A percentile compares a stretch with the other conserved stretches of the same genome.
Conservation (phyloP, 306 rosid species). For the Canavalia ensiformis region DNA sequence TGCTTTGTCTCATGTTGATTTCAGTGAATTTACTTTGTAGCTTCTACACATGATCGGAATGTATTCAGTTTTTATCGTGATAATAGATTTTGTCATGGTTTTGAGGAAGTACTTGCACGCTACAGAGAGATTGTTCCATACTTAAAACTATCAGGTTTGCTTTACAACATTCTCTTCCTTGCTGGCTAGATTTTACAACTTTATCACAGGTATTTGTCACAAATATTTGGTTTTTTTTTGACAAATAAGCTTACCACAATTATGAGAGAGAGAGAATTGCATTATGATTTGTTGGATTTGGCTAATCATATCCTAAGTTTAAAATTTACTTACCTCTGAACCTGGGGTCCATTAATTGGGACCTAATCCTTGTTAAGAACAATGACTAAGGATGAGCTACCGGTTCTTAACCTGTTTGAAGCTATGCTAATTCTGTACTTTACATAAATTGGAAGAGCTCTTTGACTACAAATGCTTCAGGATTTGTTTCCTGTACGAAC, state of each 20-base stretch:
- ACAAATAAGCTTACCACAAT: constrained; percentile 18
- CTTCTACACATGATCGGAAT: constrained; percentile 75
- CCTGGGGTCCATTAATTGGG: not conserved
- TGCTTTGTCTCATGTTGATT: constrained; percentile 44
- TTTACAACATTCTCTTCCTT: constrained; percentile 36
- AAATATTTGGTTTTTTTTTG: constrained; percentile 8
- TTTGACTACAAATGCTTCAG: constrained; percentile 6
- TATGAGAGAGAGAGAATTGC: not conserved
- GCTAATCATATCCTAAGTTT: constrained; percentile 32
- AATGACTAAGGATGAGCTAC: constrained; percentile 26
- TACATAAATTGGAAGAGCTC: constrained; percentile 22
- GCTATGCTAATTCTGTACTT: constrained; percentile 33
- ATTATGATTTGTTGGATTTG: constrained; percentile 9
- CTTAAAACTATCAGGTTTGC: constrained; percentile 81
- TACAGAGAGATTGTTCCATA: constrained; percentile 83
- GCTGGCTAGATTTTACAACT: constrained; percentile 34
- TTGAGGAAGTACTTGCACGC: constrained; percentile 85
- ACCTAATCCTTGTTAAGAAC: constrained; percentile 41
- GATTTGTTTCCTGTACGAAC: constrained; percentile 11
- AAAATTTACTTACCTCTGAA: constrained; percentile 16
- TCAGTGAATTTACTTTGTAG: constrained; percentile 56
- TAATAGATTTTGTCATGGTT: constrained; percentile 72
- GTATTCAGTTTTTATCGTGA: constrained; percentile 78
- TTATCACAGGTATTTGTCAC: constrained; percentile 6
- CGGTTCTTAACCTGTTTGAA: constrained; percentile 28